phyloP scores from a whole-genome alignment of 768 basidiomycete species.

The Strobilomyces confusus region DNA sequence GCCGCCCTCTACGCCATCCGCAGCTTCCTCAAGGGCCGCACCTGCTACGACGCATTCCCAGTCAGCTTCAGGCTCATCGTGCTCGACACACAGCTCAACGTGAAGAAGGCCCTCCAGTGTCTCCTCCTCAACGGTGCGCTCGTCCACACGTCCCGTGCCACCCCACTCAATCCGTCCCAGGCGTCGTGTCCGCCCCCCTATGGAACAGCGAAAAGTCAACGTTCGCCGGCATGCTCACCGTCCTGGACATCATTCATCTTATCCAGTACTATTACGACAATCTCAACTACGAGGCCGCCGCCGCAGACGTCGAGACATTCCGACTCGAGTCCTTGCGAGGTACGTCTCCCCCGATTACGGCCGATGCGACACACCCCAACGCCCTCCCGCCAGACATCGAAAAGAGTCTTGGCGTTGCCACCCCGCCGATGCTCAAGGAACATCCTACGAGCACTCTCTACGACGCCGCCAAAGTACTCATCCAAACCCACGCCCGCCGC shows the following conservation, averaged over 20 bases:
- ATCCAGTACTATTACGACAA: slow-evolving; percentile 98
- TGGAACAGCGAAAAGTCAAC: slow-evolving; percentile 94
- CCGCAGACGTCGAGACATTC: slow-evolving; percentile 89
- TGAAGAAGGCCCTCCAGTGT: slow-evolving; percentile 91
- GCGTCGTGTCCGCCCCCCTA: slow-evolving; percentile 95
- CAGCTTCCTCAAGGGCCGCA: slow-evolving; percentile 76
- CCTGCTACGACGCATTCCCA: slow-evolving; percentile 94
- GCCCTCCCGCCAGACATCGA: slow-evolving; percentile 71
- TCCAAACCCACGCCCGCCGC: slow-evolving; percentile 92
- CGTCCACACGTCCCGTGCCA: not conserved
- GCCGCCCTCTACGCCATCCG: slow-evolving; percentile 69
- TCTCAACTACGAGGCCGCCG: slow-evolving; percentile 74
- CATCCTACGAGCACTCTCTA: slow-evolving; percentile 86
- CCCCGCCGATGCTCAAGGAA: slow-evolving; percentile 85
- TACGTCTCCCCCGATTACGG: slow-evolving; percentile 33
- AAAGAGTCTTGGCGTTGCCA: slow-evolving; percentile 83
- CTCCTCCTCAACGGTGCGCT: slow-evolving; percentile 70
- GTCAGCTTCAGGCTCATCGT: slow-evolving; percentile 96
- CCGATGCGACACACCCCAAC: not conserved
- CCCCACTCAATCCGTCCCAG: slow-evolving; percentile 37
- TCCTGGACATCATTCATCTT: slow-evolving; percentile 98
- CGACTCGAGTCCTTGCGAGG: slow-evolving; percentile 86
- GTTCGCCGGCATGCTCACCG: slow-evolving; percentile 98
- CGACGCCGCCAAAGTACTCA: slow-evolving; percentile 85
- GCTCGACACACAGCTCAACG: slow-evolving; percentile 91